Evolutionary conservation across 78 protist genomes (phyloP), one percentile per base, ranked within the genome.

Genomic region (Speleostelium caveatum): DNA sequence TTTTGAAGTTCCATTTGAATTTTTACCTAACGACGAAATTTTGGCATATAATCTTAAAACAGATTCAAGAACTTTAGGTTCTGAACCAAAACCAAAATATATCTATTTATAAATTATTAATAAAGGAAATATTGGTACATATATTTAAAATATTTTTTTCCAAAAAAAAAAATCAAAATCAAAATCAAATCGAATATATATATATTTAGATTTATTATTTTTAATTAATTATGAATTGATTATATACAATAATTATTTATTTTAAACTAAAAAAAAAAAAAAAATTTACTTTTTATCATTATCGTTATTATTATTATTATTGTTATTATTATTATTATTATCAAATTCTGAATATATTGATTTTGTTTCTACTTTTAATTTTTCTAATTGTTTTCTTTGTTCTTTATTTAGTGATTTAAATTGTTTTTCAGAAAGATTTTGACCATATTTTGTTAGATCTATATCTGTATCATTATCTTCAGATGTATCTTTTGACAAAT

Each of bases 41-140:
- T 28, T 78, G 1, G 67, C 94, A 14, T 74, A 28, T 61, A 67
- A 36, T 19, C 66, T 26, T 14, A 32, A 32, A 21, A 36, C 53
- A 41, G 94, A 83, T 60, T 17, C 16, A 3, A 83, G 91, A 69
- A 59, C 67, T 42, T 61, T 83, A 14, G 91, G 91, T 32, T 45
- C 53, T 14, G n/a, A 6, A 6, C 53, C 53, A 45, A 45, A 45
- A 45, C 53, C 53, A 14, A 45, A 45, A 45, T 45, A 45, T 45
- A n/a, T n/a, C n/a, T n/a, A n/a, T n/a, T n/a, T n/a, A n/a, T n/a
- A n/a, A n/a, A n/a, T n/a, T n/a, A n/a, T n/a, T n/a, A n/a, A n/a
- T n/a, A n/a, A n/a, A n/a, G n/a, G n/a, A n/a, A n/a, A n/a, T n/a
- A n/a, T n/a, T n/a, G n/a, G n/a, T n/a, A n/a, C n/a, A n/a, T n/a